phyloP scores from a whole-genome alignment of 352 stramenopile genomes.

The Phytophthora rubi region DNA sequence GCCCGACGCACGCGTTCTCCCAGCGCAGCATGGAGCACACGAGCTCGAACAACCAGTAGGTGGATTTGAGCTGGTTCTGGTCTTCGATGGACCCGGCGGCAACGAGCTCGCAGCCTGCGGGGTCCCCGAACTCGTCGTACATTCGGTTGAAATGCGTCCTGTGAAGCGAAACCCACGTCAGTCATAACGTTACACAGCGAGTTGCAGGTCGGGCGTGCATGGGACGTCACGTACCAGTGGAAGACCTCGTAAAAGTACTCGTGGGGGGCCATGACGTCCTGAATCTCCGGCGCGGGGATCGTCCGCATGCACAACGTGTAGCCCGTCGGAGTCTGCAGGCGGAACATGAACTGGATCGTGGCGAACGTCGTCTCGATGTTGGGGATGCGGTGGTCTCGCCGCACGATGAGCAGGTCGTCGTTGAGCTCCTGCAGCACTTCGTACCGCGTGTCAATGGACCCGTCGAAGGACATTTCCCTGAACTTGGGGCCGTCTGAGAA shows the following conservation, averaged over 20 bases:
- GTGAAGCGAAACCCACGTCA: not conserved
- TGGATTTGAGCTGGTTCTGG: constrained; percentile 49
- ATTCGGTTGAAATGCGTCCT: constrained; percentile 73
- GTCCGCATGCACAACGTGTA: constrained; percentile 73
- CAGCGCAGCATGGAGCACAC: constrained; percentile 69
- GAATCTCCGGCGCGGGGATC: constrained; percentile 64
- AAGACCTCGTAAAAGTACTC: constrained; percentile 73
- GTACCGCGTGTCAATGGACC: constrained; percentile 53
- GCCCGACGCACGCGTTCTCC: constrained; percentile 58
- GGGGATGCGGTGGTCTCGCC: constrained; percentile 57
- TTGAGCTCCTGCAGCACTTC: constrained; percentile 65
- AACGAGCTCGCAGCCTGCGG: constrained; percentile 58
- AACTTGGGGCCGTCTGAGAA: constrained; percentile 52
- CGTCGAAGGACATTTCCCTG: constrained; percentile 54
- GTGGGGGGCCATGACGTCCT: constrained; percentile 42
- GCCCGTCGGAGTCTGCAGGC: constrained; percentile 60
- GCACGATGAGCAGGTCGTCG: constrained; percentile 67
- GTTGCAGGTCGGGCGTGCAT: no score
- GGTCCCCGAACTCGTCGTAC: constrained; percentile 46
- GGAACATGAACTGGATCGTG: constrained; percentile 68
- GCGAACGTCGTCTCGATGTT: constrained; percentile 59
- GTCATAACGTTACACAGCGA: no score
- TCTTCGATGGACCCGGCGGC: constrained; percentile 56
- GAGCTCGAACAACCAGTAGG: constrained; percentile 75
- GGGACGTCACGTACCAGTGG: constrained; percentile 47